Evolutionary conservation across 495 filamentous ascomycete genomes (phyloP).

Genomic region (Hypoxylon crocopeplum): DNA sequence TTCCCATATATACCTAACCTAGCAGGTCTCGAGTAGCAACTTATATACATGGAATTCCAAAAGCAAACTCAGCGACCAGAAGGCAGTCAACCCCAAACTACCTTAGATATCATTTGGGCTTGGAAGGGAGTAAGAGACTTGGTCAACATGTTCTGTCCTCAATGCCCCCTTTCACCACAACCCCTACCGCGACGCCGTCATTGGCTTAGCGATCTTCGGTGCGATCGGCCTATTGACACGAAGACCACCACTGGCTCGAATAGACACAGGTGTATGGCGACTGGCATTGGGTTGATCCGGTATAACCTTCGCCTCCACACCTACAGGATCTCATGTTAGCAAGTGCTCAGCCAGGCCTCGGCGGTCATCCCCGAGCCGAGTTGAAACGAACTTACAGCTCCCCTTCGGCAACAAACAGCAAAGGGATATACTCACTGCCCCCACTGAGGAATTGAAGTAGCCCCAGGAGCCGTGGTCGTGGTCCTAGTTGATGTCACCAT

Average conservation of each 20-base stretch:
- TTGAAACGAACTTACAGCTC: conserved; percentile 4
- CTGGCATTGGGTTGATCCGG: conserved; percentile 46
- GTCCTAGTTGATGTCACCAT: conserved; percentile 25
- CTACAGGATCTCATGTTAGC: conserved; percentile 25
- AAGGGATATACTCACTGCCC: conserved; percentile 38
- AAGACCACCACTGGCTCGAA: conserved; percentile 41
- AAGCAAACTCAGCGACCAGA: background rate
- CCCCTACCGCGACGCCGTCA: background rate
- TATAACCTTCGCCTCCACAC: conserved; percentile 49
- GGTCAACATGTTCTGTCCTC: background rate
- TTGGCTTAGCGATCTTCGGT: background rate
- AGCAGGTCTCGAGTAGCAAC: conserved; percentile 17
- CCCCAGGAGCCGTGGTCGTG: conserved; percentile 12
- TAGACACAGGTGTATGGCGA: conserved; percentile 44
- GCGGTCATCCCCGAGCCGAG: background rate
- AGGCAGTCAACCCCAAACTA: too few species aligned
- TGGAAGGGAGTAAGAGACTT: background rate
- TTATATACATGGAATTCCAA: conserved; percentile 27
- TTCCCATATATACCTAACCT: conserved; percentile 23
- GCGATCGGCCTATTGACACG: conserved; percentile 38
- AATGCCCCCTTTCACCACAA: background rate
- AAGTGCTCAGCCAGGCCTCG: background rate
- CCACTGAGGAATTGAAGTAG: conserved; percentile 45
- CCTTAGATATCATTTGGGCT: too few species aligned
- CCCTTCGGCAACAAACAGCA: background rate